Conservation (phyloP, 106 monocot genomes). For the Dendrobium officinale region DNA sequence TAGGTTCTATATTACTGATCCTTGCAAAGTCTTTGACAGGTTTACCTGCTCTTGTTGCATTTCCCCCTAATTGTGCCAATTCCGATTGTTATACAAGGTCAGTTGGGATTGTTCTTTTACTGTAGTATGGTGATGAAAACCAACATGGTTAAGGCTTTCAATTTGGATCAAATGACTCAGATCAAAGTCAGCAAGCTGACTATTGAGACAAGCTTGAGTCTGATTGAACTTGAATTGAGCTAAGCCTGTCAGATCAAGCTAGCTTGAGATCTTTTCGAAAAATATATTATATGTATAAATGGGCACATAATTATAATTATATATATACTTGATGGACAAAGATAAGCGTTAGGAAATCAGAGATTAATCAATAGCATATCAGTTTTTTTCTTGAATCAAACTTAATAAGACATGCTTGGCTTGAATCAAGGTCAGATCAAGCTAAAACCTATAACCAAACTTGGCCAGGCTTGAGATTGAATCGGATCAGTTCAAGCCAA, state of each 20-base stretch:
- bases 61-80: slow-evolving; percentile 66
- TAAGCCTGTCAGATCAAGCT: background rate
- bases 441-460: background rate
- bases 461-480: background rate
- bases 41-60: slow-evolving; percentile 79
- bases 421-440: background rate
- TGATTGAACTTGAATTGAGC: background rate
- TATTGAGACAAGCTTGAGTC: background rate
- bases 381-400: background rate
- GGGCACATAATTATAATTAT: no score
- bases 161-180: background rate
- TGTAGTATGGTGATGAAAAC: background rate
- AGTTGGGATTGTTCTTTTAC: slow-evolving; percentile 9
- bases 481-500: background rate
- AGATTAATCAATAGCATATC: background rate
- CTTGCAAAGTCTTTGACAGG: slow-evolving; percentile 36
- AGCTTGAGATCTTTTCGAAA: background rate
- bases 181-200: background rate
- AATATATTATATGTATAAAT: background rate
- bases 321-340: background rate
- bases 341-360: background rate
- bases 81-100: slow-evolving; percentile 65
- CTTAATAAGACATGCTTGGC: background rate
- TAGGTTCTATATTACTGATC: background rate
- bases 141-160: background rate